A percentile compares a stretch with the other conserved stretches of the same genome.
Conservation (phyloP, 805 yeast genomes). For the Grigorovia yakushimaensis region DNA sequence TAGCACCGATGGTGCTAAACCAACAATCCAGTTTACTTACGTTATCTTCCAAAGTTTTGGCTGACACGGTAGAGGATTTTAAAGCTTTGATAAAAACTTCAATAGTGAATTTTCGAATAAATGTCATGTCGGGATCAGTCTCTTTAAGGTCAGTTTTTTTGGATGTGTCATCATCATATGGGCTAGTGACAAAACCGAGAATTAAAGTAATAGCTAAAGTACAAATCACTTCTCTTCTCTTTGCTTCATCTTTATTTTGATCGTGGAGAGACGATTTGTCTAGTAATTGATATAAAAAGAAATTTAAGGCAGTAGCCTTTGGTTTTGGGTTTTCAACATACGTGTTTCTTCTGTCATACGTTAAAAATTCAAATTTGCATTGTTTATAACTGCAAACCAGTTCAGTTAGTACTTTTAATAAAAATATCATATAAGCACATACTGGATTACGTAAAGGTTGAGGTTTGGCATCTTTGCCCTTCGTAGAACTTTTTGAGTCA, state of each 20-base stretch:
- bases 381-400: slow-evolving; percentile 68
- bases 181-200: slow-evolving; percentile 51
- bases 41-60: slow-evolving; percentile 19
- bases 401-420: slow-evolving; percentile 61
- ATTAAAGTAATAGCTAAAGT: slow-evolving; percentile 53
- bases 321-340: slow-evolving; percentile 45
- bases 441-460: slow-evolving; percentile 41
- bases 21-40: slow-evolving; percentile 24
- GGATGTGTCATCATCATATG: slow-evolving; percentile 34
- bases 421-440: slow-evolving; percentile 57
- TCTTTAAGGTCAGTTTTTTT: slow-evolving; percentile 36
- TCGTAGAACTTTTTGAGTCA: slow-evolving; percentile 23
- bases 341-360: slow-evolving; percentile 53
- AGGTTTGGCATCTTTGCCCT: slow-evolving; percentile 24
- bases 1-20: slow-evolving; percentile 22
- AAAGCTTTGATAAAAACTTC: slow-evolving; percentile 58
- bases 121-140: slow-evolving; percentile 60
- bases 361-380: slow-evolving; percentile 71
- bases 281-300: slow-evolving; percentile 64
- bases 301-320: slow-evolving; percentile 65
- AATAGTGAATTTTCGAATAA: slow-evolving; percentile 62
- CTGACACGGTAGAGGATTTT: slow-evolving; percentile 35
- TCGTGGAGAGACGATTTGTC: slow-evolving; percentile 38
- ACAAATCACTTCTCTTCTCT: slow-evolving; percentile 49
- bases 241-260: slow-evolving; percentile 26